Percentiles rank a stretch among this genome's conserved stretches.
Evolutionary conservation across 805 yeast species (phyloP).

Genomic region (Isabelozyma heimii): DNA sequence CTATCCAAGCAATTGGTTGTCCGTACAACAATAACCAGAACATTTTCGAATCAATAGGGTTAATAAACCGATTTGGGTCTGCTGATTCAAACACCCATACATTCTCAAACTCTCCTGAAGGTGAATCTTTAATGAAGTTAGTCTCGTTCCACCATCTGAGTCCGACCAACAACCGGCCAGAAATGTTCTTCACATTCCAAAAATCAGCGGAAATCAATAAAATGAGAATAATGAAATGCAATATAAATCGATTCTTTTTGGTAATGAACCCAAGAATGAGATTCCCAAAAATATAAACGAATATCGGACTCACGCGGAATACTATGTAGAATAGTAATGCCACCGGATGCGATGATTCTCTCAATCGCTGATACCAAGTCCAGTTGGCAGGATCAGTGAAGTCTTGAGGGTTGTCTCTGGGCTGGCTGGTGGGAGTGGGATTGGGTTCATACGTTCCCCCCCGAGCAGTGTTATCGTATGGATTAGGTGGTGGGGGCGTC

Average conservation of each 20-base stretch:
- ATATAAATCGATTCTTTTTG: constrained; percentile 51
- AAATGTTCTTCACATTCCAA: constrained; percentile 88
- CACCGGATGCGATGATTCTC: constrained; percentile 80
- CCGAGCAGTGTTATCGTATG: background rate
- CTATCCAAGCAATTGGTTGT: constrained; percentile 73
- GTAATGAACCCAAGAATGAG: constrained; percentile 51
- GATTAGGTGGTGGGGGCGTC: constrained; percentile 1
- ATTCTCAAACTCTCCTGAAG: constrained; percentile 54
- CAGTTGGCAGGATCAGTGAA: constrained; percentile 11
- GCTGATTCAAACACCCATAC: constrained; percentile 90
- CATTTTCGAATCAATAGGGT: constrained; percentile 86
- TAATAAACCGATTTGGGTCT: constrained; percentile 66
- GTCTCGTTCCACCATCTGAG: constrained; percentile 96
- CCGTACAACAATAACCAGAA: constrained; percentile 81
- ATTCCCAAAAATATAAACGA: constrained; percentile 69
- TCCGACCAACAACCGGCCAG: constrained; percentile 89
- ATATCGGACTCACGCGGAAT: constrained; percentile 61
- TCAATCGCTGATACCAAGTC: constrained; percentile 34
- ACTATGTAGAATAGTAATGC: constrained; percentile 65
- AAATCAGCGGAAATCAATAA: constrained; percentile 83
- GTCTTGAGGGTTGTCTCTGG: background rate
- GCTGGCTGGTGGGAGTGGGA: background rate
- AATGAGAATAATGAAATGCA: constrained; percentile 76
- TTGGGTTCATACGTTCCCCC: constrained; percentile 1
- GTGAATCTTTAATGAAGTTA: constrained; percentile 39